phyloP scores from a whole-genome alignment of 441 rosid species.

The Erodium moschatum region DNA sequence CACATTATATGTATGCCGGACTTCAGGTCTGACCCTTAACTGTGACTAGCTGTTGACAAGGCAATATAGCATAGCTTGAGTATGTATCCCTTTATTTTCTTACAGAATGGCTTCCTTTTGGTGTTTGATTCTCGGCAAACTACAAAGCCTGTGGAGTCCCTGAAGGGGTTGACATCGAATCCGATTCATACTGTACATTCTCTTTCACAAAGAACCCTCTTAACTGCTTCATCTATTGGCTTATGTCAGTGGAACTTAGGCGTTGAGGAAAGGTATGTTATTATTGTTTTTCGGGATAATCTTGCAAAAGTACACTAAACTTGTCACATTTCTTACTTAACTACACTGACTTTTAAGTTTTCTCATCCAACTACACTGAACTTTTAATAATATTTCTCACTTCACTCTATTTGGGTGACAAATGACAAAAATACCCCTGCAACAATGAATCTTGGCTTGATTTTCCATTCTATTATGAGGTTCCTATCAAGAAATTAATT shows the following conservation, averaged over 20 bases:
- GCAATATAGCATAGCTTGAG: constrained; percentile 6
- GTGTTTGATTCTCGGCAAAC: constrained; percentile 80
- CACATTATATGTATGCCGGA: constrained; percentile 71
- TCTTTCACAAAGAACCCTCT: constrained; percentile 34
- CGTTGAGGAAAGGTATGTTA: constrained; percentile 49
- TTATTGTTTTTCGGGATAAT: background rate
- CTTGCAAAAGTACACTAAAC: too few relatives aligned
- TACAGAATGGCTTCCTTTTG: constrained; percentile 63
- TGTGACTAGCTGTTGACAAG: constrained; percentile 11
- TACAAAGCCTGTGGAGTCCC: constrained; percentile 39
- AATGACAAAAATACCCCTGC: too few relatives aligned
- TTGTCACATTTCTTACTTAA: too few relatives aligned
- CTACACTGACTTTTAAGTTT: too few relatives aligned
- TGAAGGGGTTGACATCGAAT: constrained; percentile 50
- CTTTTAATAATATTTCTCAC: too few relatives aligned
- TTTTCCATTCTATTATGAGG: too few relatives aligned
- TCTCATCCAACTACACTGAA: too few relatives aligned
- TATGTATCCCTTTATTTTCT: constrained; percentile 13
- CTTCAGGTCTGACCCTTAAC: constrained; percentile 47
- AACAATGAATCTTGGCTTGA: too few relatives aligned
- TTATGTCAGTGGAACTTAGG: constrained; percentile 59
- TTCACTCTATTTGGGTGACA: too few relatives aligned
- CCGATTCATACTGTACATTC: constrained; percentile 67
- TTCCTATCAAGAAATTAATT: too few relatives aligned
- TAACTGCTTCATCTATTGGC: constrained; percentile 81